Base-by-base conservation (phyloP, 768 basidiomycete species). In the Naematelia encephala region DNA sequence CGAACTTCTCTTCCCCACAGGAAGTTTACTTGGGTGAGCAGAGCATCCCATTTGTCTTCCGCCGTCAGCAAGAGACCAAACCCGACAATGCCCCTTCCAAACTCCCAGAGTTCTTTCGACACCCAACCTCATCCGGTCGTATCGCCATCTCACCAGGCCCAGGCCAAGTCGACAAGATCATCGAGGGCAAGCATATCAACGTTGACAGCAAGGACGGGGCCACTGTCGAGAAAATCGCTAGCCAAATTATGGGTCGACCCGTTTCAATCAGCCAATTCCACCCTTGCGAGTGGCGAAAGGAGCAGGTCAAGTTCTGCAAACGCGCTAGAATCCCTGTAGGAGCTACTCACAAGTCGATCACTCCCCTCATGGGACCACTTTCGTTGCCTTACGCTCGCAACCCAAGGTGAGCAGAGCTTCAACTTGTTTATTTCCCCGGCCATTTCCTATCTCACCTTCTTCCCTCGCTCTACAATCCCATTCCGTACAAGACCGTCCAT, bases 361-460 rank as follows among this genome's bases (percentile, higher is more conserved):
- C 71, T 4, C 50, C 68, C 2, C 56, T 73, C 2, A 64, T 69
- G 62, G 71, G 71, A 8, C 68, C 68, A 1, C 47, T 66, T 8
- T 66, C 66, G 1, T 46, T 73, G 0, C 71, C 71, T 10, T 73
- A 73, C 47, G 71, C 71, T 11, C 57, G 71, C n/a, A 73, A 73
- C 43, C 71, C 71, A 5, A 73, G 71, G 71, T 73, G 34, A 51
- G 68, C 59, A 8, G 34, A 39, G 34, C 34, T 8, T 39, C 34
- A 39, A 39, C 34, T 16, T 39, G 16, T 16, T 8, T 8, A 8
- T 16, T 39, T 39, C 34, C 34, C 8, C 8, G 8, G 34, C 34
- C 16, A 39, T 39, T 39, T 39, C 8, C 34, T 46, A 8, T 30
- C 25, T 44, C 19, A 19, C 26, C 14, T 34, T 16, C 29, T 26